These are phyloP conservation scores for Wakefieldia striispora DNA, from an alignment of 768 basidiomycete genomes.

Conservation along the genomic window DNA sequence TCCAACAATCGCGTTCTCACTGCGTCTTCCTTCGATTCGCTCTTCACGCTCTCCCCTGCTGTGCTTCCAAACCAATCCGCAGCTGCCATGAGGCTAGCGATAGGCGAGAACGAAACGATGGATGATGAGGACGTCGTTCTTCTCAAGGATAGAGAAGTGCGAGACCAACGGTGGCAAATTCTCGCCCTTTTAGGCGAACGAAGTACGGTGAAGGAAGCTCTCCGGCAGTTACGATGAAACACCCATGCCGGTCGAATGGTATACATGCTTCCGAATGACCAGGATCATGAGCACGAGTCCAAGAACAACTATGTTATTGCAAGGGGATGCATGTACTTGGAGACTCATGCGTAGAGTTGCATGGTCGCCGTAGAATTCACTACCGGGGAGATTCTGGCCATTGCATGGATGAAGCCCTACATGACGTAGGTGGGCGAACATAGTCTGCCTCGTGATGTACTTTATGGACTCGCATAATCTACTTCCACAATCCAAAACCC, in stretches of 20 bases:
- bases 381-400: too few species aligned
- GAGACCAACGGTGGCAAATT: constrained; percentile 75
- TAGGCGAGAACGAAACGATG: constrained; percentile 48
- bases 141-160: constrained; percentile 61
- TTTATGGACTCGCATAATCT: too few species aligned
- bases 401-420: background rate
- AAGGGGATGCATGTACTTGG: background rate
- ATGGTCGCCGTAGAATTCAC: too few species aligned
- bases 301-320: background rate
- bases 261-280: background rate
- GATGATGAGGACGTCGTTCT: constrained; percentile 48
- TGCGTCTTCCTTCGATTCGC: constrained; percentile 68
- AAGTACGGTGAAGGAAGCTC: constrained; percentile 65
- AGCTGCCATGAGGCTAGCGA: constrained; percentile 66
- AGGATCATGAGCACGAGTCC: background rate
- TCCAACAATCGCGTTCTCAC: constrained; percentile 50
- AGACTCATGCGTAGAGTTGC: background rate
- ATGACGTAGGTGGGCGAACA: too few species aligned
- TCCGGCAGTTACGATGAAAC: constrained; percentile 38
- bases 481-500: too few species aligned
- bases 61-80: constrained; percentile 79
- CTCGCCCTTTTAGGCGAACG: constrained; percentile 71
- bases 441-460: too few species aligned
- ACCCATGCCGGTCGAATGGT: background rate
- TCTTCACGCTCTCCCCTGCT: constrained; percentile 75